A percentile compares a stretch with the other conserved stretches of the same genome.
phyloP scores from a whole-genome alignment of 2,329 filamentous ascomycete genomes.

The Fulvia fulva region DNA sequence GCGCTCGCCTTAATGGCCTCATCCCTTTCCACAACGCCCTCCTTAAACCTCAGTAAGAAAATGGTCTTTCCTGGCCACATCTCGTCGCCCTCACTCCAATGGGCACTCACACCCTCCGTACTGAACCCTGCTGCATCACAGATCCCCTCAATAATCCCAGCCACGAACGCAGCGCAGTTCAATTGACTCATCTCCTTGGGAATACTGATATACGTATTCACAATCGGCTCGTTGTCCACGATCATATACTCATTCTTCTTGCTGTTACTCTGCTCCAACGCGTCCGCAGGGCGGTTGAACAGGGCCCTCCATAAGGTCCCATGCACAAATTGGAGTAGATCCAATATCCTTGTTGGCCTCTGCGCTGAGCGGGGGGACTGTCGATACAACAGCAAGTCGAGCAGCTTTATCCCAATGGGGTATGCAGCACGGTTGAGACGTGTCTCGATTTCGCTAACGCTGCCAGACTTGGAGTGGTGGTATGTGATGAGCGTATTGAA shows the following conservation, averaged over 20 bases:
- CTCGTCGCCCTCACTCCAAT: slow-evolving; percentile 59
- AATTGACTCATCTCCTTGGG: slow-evolving; percentile 94
- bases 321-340: slow-evolving; percentile 92
- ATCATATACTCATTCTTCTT: slow-evolving; percentile 98
- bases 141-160: slow-evolving; percentile 90
- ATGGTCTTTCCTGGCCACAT: slow-evolving; percentile 97
- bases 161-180: slow-evolving; percentile 93
- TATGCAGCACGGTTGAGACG: slow-evolving; percentile 58
- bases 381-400: slow-evolving; percentile 90
- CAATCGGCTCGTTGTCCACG: slow-evolving; percentile 93
- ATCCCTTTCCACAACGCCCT: slow-evolving; percentile 90
- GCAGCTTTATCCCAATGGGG: slow-evolving; percentile 85
- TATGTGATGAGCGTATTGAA: slow-evolving; percentile 97
- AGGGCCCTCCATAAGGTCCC: slow-evolving; percentile 88
- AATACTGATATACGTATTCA: slow-evolving; percentile 89
- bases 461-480: slow-evolving; percentile 83
- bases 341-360: slow-evolving; percentile 81
- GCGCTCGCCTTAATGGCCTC: slow-evolving; percentile 43
- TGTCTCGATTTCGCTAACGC: slow-evolving; percentile 82
- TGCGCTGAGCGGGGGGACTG: slow-evolving; percentile 62
- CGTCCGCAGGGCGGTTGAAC: slow-evolving; percentile 85
- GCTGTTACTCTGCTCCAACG: slow-evolving; percentile 80
- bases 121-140: slow-evolving; percentile 91
- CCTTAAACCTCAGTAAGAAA: slow-evolving; percentile 87
- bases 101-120: slow-evolving; percentile 78